Conservation (phyloP, 108 stramenopile species). For the Stephanodiscus triporus region DNA sequence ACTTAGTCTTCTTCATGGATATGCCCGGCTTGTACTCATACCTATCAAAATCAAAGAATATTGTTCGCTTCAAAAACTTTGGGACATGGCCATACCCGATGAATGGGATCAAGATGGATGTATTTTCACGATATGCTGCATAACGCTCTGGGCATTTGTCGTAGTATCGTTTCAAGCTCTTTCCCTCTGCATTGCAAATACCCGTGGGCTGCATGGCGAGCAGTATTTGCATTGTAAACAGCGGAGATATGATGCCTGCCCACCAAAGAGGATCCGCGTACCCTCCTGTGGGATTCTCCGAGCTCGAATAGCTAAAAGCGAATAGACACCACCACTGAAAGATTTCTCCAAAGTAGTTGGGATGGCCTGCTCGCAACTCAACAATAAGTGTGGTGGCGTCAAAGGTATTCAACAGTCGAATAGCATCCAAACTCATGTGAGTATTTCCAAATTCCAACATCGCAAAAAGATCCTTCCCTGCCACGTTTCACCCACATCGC, state of each 20-base stretch:
- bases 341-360: conserved; percentile 80
- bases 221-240: conserved; percentile 70
- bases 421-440: conserved; percentile 35
- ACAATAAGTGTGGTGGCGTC: background rate
- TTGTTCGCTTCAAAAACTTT: conserved; percentile 47
- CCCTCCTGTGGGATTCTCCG: conserved; percentile 27
- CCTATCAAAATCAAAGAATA: conserved; percentile 67
- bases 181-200: conserved; percentile 69
- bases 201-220: conserved; percentile 59
- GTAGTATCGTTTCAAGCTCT: conserved; percentile 68
- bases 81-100: conserved; percentile 60
- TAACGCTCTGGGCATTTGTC: conserved; percentile 57
- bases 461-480: conserved; percentile 62
- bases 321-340: conserved; percentile 70
- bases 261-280: conserved; percentile 49
- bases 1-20: no score
- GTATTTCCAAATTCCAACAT: conserved; percentile 57
- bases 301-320: conserved; percentile 40
- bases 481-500: conserved; percentile 60
- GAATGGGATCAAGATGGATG: conserved; percentile 65
- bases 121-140: conserved; percentile 58
- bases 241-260: conserved; percentile 58
- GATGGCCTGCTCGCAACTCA: conserved; percentile 39
- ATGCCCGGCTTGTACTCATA: conserved; percentile 72
- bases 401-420: background rate